These are phyloP conservation scores for Diaporthe vaccinii DNA, from an alignment of 2,329 filamentous ascomycete genomes.

Conservation along the genomic window DNA sequence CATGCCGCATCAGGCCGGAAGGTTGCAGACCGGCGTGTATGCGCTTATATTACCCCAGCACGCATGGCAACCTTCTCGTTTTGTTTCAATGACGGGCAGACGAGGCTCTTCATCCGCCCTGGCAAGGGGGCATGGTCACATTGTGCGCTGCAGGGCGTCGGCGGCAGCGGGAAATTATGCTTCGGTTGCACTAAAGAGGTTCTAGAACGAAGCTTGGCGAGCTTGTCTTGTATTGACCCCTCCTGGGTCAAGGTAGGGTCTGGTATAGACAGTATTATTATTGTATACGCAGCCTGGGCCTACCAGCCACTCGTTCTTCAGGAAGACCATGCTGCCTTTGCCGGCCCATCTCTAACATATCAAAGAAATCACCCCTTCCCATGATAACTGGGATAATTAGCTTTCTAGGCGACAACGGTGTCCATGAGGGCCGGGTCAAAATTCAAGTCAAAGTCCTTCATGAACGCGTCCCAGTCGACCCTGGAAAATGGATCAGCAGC, in stretches of 20 bases:
- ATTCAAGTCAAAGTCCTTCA: conserved; percentile 65
- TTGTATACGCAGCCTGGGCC: not conserved
- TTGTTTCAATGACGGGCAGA: not conserved
- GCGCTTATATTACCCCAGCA: not conserved
- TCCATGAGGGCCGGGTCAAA: conserved; percentile 44
- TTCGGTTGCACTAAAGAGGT: not conserved
- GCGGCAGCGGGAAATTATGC: not conserved
- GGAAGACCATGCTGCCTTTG: not conserved
- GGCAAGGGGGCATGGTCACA: not conserved
- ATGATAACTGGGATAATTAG: too few species aligned
- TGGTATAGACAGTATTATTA: not conserved
- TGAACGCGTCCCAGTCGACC: conserved; percentile 64
- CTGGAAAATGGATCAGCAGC: conserved; percentile 56
- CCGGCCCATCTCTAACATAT: not conserved
- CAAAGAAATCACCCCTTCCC: not conserved
- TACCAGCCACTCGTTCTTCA: not conserved
- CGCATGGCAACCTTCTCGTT: not conserved
- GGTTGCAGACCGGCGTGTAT: not conserved
- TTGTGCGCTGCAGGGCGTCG: not conserved
- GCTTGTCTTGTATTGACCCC: not conserved
- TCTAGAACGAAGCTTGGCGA: conserved; percentile 7
- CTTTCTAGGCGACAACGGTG: conserved; percentile 29
- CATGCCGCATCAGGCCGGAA: conserved; percentile 16
- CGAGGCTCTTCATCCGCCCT: not conserved
- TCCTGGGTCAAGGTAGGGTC: conserved; percentile 3